Conservation (phyloP, 2,329 filamentous ascomycete genomes). For the Xylaria sp. region DNA sequence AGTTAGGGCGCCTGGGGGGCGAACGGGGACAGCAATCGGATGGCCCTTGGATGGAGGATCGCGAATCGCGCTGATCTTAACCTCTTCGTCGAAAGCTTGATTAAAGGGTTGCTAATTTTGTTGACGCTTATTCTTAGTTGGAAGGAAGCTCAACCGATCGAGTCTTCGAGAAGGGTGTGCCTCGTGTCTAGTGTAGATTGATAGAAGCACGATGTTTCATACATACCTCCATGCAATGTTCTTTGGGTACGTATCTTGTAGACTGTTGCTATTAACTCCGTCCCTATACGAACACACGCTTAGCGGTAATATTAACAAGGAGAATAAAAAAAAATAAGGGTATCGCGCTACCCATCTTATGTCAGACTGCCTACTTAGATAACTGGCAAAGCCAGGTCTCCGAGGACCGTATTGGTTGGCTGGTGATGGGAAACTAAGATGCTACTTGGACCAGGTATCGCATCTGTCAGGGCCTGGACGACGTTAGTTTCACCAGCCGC, state of each 20-base stretch:
- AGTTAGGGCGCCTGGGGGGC: not conserved
- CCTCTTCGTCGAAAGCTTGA: constrained; percentile 22
- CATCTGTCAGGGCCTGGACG: constrained; percentile 9
- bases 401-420: constrained; percentile 6
- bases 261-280: too few species aligned
- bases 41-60: constrained; percentile 1
- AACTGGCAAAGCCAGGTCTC: constrained; percentile 4
- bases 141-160: constrained; percentile 10
- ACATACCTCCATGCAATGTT: not conserved
- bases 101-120: constrained; percentile 28
- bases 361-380: constrained; percentile 19
- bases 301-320: not conserved
- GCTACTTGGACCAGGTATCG: not conserved
- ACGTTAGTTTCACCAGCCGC: constrained; percentile 26
- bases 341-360: constrained; percentile 20
- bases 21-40: not conserved
- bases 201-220: not conserved
- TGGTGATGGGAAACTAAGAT: not conserved
- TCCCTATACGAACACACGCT: too few species aligned
- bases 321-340: not conserved
- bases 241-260: too few species aligned
- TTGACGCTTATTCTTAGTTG: constrained; percentile 19
- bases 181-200: not conserved
- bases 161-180: not conserved
- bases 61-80: constrained; percentile 25